These are phyloP conservation scores for Craspedostauros australis DNA, from an alignment of 108 stramenopile genomes.

Conservation along the genomic window DNA sequence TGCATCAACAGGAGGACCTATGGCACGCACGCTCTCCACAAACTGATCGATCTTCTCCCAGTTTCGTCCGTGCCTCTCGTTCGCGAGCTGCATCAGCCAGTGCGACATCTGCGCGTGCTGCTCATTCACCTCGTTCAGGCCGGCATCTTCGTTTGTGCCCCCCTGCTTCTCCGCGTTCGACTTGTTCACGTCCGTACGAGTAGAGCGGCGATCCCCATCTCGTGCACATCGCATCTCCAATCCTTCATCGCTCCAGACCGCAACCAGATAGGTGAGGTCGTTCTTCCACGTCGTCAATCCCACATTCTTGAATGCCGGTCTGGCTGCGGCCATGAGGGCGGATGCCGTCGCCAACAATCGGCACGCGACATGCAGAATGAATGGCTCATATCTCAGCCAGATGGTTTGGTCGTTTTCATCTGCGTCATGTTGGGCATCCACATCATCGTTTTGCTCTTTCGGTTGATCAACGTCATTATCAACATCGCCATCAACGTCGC, in stretches of 20 bases:
- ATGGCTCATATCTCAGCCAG: conserved; percentile 83
- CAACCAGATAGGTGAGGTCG: conserved; percentile 59
- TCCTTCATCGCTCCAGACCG: conserved; percentile 87
- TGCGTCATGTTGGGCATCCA: too few species aligned
- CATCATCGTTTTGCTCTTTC: too few species aligned
- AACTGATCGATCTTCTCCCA: conserved; percentile 84
- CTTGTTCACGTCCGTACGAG: too few species aligned
- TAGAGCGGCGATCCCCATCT: conserved; percentile 10
- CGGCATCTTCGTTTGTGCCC: too few species aligned
- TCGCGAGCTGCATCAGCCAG: conserved; percentile 72
- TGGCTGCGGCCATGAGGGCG: conserved; percentile 64
- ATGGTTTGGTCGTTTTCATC: too few species aligned
- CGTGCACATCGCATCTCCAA: conserved; percentile 77
- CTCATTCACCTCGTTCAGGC: too few species aligned
- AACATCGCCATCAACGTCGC: too few species aligned
- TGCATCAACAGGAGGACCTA: conserved; percentile 14
- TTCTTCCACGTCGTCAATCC: conserved; percentile 79
- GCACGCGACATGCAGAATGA: conserved; percentile 86
- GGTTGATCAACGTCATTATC: too few species aligned
- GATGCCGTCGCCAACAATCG: conserved; percentile 59
- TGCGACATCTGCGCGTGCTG: conserved; percentile 15
- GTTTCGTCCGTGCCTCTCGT: conserved; percentile 78
- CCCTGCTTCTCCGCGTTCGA: too few species aligned
- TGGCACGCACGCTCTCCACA: conserved; percentile 44
- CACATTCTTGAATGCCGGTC: conserved; percentile 85